Conservation (phyloP, 2,329 filamentous ascomycete genomes). For the Cercospora berteroae region DNA sequence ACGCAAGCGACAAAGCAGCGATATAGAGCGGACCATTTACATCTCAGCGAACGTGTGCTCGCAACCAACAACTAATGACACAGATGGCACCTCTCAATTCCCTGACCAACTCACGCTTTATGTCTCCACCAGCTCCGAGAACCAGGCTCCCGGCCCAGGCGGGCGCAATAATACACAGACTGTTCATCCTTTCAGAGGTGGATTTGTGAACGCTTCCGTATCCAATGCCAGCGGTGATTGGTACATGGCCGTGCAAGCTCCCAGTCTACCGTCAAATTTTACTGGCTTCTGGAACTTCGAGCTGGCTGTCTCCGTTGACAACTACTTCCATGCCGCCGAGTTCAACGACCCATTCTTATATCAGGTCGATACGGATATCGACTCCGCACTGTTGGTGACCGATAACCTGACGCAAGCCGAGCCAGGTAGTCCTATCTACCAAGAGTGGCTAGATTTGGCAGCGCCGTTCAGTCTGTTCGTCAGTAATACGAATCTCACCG, state of each 20-base stretch:
- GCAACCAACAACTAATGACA: slow-evolving; percentile 64
- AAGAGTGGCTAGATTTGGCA: slow-evolving; percentile 57
- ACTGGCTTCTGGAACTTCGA: slow-evolving; percentile 73
- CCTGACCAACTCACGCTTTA: slow-evolving; percentile 74
- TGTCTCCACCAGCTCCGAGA: slow-evolving; percentile 61
- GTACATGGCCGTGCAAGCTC: slow-evolving; percentile 74
- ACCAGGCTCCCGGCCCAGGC: slow-evolving; percentile 66
- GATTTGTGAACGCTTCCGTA: slow-evolving; percentile 65
- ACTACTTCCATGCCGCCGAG: slow-evolving; percentile 68
- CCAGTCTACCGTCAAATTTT: slow-evolving; percentile 60
- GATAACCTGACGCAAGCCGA: slow-evolving; percentile 62
- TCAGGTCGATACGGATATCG: slow-evolving; percentile 81
- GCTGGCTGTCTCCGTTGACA: slow-evolving; percentile 77
- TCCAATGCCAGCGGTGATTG: slow-evolving; percentile 61
- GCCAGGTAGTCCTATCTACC: slow-evolving; percentile 49
- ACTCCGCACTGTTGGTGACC: slow-evolving; percentile 75
- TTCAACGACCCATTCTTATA: slow-evolving; percentile 59
- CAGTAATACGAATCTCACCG: slow-evolving; percentile 58
- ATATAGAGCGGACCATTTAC: slow-evolving; percentile 59
- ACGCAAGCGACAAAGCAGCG: slow-evolving; percentile 26
- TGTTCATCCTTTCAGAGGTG: slow-evolving; percentile 58
- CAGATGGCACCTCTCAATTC: slow-evolving; percentile 43
- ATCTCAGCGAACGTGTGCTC: slow-evolving; percentile 83
- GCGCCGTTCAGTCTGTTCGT: slow-evolving; percentile 74
- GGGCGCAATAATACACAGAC: slow-evolving; percentile 48